phyloP scores from a whole-genome alignment of 768 basidiomycete species.

The Coprinellus micaceus region DNA sequence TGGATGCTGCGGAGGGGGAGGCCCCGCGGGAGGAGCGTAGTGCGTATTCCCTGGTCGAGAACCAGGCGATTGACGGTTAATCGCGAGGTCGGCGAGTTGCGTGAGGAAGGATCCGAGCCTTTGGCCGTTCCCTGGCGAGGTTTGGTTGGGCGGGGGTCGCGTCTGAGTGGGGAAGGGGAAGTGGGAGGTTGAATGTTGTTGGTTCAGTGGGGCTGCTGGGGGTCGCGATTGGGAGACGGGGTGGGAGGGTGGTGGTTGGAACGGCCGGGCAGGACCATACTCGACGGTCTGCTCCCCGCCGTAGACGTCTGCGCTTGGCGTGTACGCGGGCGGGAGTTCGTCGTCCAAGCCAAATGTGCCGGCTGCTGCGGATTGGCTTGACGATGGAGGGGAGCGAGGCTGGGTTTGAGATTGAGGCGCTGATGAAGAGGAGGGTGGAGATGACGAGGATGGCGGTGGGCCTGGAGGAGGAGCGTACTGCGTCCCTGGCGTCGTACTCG shows the following conservation, averaged over 20 bases:
- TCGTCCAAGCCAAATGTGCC: conserved; percentile 36
- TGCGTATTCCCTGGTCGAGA: background rate
- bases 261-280: conserved; percentile 60
- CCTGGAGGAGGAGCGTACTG: too few relatives aligned
- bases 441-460: too few relatives aligned
- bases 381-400: too few relatives aligned
- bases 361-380: too few relatives aligned
- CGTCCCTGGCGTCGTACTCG: background rate
- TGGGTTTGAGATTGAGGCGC: too few relatives aligned
- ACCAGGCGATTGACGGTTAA: background rate
- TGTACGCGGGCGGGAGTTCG: conserved; percentile 62
- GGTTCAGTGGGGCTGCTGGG: conserved; percentile 2
- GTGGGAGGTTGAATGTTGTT: background rate
- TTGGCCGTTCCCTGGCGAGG: background rate
- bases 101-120: conserved; percentile 1
- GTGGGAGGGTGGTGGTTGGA: conserved; percentile 37
- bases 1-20: background rate
- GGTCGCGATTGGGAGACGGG: conserved; percentile 8
- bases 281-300: conserved; percentile 64
- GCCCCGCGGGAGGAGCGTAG: background rate
- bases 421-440: too few relatives aligned
- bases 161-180: conserved; percentile 1
- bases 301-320: conserved; percentile 45
- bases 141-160: background rate
- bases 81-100: conserved; percentile 4